Conservation (phyloP, 2,329 filamentous ascomycete genomes). For the Fonsecaea pugnacius region DNA sequence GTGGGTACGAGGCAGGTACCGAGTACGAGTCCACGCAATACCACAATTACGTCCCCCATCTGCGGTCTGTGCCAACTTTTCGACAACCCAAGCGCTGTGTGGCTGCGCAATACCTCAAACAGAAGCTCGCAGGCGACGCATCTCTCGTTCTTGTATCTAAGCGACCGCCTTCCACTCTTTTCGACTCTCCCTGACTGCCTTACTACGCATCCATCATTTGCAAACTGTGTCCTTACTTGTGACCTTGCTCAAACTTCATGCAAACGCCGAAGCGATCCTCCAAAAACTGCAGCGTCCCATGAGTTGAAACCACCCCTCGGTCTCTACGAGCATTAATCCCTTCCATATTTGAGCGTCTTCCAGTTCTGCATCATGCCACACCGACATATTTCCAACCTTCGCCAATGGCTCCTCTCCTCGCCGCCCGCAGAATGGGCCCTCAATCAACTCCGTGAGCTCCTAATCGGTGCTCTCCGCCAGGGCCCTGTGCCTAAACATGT, state of each 20-base stretch:
- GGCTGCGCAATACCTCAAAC: neutral
- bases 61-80: neutral
- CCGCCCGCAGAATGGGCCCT: slow-evolving; percentile 92
- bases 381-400: slow-evolving; percentile 44
- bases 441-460: slow-evolving; percentile 74
- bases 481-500: slow-evolving; percentile 93
- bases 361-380: slow-evolving; percentile 12
- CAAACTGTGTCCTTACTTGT: neutral
- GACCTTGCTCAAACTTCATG: neutral
- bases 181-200: neutral
- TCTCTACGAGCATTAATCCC: neutral
- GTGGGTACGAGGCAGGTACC: too few species aligned
- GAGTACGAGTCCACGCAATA: too few species aligned
- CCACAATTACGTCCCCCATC: neutral
- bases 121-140: neutral
- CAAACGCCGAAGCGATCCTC: neutral
- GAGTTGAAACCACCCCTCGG: neutral
- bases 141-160: neutral
- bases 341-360: neutral
- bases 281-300: neutral
- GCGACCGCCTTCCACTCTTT: neutral
- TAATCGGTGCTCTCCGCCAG: slow-evolving; percentile 86
- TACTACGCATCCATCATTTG: neutral
- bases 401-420: slow-evolving; percentile 80
- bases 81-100: neutral